Conservation (phyloP, 441 rosid genomes). For the Erodium trifolium region DNA sequence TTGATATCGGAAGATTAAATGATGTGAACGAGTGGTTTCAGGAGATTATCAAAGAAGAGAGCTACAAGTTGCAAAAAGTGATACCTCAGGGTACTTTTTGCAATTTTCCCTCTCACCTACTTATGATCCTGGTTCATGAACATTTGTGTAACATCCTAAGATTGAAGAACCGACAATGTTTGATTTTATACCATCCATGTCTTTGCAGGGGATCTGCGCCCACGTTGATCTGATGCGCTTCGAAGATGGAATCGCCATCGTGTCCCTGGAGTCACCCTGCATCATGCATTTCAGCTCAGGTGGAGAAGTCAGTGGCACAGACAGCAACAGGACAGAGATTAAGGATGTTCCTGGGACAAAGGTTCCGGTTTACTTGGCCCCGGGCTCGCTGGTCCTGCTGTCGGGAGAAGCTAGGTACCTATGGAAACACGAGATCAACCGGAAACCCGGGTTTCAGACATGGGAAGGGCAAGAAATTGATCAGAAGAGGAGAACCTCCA, state of each 20-base stretch:
- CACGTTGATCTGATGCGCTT: conserved; percentile 82
- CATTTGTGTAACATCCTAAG: too few relatives aligned
- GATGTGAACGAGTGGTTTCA: too few relatives aligned
- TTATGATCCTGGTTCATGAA: too few relatives aligned
- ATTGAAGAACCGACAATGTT: too few relatives aligned
- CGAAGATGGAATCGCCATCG: conserved; percentile 78
- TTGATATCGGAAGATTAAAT: too few relatives aligned
- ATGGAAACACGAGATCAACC: conserved; percentile 87
- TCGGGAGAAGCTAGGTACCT: conserved; percentile 69
- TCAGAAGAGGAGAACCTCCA: conserved; percentile 61
- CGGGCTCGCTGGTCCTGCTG: conserved; percentile 72
- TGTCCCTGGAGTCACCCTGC: conserved; percentile 78
- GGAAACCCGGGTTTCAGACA: conserved; percentile 66
- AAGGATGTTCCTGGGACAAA: conserved; percentile 14
- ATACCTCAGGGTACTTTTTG: too few relatives aligned
- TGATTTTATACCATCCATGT: too few relatives aligned
- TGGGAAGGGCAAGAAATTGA: conserved; percentile 60
- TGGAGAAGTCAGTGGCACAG: conserved; percentile 13
- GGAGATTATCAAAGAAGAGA: too few relatives aligned
- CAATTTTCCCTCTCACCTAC: too few relatives aligned
- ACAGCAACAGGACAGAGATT: not conserved
- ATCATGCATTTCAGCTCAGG: conserved; percentile 65
- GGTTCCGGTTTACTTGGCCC: conserved; percentile 46
- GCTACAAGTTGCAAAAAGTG: too few relatives aligned
- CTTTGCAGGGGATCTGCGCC: conserved; percentile 73